Base-by-base conservation (phyloP, 2,329 filamentous ascomycete genomes). In the Paramyrothecium sp. region DNA sequence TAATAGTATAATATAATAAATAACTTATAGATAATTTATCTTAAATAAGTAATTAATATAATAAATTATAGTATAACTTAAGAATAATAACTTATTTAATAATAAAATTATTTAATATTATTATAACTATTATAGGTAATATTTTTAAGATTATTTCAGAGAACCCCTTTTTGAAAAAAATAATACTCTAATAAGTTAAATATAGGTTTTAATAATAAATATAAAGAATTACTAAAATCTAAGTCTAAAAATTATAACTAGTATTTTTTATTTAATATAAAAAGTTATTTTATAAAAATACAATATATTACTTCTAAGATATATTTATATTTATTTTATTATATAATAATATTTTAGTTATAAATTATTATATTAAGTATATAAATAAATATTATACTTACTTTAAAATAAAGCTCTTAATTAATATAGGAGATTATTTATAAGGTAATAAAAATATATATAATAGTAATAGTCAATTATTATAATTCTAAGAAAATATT, bases 11-110 rank as follows among this genome's bases (percentile, higher is more conserved):
- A 52, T 13, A 10, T 23, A 22, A n/a, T n/a, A 12, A 52, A 52
- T 22, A 52, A 52, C 8, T 8, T 13, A 22, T 26, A 10, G 13
- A 22, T 23, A 23, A 52, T 13, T 12, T 13, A 58, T 58, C 23
- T n/a, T n/a, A n/a, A n/a, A 54, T 58, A 51, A 55, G 58, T 56
- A 55, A 56, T 57, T 58, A 51, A 59, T 57, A 57, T 59, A 57
- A 52, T 56, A 56, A 47, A 58, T 60, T 23, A 22, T 60, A 49
- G 51, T 59, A 58, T n/a, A n/a, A n/a, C n/a, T n/a, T n/a, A n/a
- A n/a, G n/a, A n/a, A n/a, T n/a, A n/a, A n/a, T n/a, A n/a, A 49
- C 59, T 58, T 61, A 61, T 62, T 17, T 21, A 58, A 38, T 58
- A 60, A 22, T 60, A 54, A 46, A 56, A 33, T 55, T 50, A 58